Conservation (phyloP, 2,329 filamentous ascomycete genomes). For the Xylariaceae sp. region DNA sequence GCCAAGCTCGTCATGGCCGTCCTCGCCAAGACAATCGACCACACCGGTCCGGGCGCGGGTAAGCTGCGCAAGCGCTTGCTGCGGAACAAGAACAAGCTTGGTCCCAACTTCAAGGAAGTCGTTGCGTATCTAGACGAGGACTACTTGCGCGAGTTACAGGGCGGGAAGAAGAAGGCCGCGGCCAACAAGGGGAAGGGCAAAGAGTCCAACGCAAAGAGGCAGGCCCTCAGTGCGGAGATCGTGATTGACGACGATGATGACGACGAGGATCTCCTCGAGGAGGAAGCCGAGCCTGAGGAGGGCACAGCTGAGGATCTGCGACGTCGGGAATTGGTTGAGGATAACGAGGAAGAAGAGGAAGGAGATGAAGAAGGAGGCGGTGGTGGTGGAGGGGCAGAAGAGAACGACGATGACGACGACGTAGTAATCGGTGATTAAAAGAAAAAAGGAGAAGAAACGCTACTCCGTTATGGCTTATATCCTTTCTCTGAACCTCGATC, state of each 20-base stretch:
- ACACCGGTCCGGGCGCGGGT: constrained; percentile 52
- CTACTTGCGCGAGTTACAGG: constrained; percentile 46
- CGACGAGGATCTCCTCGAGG: constrained; percentile 37
- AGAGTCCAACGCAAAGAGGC: constrained; percentile 36
- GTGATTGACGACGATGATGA: constrained; percentile 40
- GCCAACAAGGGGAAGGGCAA: constrained; percentile 40
- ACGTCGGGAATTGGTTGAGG: constrained; percentile 49
- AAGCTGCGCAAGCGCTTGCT: constrained; percentile 66
- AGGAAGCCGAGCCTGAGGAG: constrained; percentile 50
- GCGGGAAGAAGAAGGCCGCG: constrained; percentile 39
- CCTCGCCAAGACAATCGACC: constrained; percentile 68
- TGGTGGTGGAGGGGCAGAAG: constrained; percentile 35
- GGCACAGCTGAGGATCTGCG: constrained; percentile 54
- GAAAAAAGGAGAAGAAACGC: background rate
- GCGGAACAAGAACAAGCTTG: constrained; percentile 74
- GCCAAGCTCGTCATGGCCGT: constrained; percentile 80
- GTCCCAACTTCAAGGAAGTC: constrained; percentile 80
- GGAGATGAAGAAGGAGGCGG: constrained; percentile 41
- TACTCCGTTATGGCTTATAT: background rate
- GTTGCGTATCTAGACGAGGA: constrained; percentile 71
- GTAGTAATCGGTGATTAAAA: constrained; percentile 38
- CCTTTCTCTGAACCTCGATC: background rate
- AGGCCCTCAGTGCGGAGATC: constrained; percentile 42
- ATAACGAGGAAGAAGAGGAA: constrained; percentile 40
- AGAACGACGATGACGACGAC: constrained; percentile 22